Evolutionary conservation across 2,329 filamentous ascomycete species (phyloP), one percentile per base, ranked within the genome.

Genomic region (Claviceps monticola): DNA sequence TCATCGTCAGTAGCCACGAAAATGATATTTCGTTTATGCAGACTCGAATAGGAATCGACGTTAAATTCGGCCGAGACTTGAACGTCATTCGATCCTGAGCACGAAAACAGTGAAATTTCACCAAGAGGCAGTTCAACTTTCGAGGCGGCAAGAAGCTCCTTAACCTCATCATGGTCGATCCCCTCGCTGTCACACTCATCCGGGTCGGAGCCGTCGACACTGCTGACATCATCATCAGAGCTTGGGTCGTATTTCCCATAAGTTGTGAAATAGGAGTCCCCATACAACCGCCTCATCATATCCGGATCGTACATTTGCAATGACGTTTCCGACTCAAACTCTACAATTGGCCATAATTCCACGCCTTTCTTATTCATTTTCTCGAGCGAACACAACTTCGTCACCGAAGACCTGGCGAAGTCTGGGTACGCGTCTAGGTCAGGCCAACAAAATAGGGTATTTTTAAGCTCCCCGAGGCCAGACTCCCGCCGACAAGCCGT

Each of bases 131-230:
- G n/a, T 17, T 56, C 53, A n/a, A 56, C 51, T 13, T 52, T 56
- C 13, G 57, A 55, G 1, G 59, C 19, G 26, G 4, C 54, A 1
- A 54, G 53, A 2, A 56, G 52, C 16, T 66, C 61, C 1, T 59
- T 52, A 17, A 68, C 60, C 9, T 60, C 60, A 1, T 51, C 59
- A 49, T 70, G 66, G 39, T 70, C 67, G 5, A 71, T 70, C 0
- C 66, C 66, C 0, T 68, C 67, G 45, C 67, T 68, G 38, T 71
- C 69, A 16, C 71, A 70, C 44, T 65, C 60, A 34, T 68, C 58
- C 2, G 56, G 51, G 0, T 61, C 58, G 0, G 53, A 52, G 0
- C 57, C 53, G 0, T 53, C 53, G 3, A 56, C 55, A 14, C 8
- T 17, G 4, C 56, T 45, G 13, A 49, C 50, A 1, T 48, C 48